Conservation (phyloP, 352 stramenopile genomes). For the Globisporangium cederbergense region DNA sequence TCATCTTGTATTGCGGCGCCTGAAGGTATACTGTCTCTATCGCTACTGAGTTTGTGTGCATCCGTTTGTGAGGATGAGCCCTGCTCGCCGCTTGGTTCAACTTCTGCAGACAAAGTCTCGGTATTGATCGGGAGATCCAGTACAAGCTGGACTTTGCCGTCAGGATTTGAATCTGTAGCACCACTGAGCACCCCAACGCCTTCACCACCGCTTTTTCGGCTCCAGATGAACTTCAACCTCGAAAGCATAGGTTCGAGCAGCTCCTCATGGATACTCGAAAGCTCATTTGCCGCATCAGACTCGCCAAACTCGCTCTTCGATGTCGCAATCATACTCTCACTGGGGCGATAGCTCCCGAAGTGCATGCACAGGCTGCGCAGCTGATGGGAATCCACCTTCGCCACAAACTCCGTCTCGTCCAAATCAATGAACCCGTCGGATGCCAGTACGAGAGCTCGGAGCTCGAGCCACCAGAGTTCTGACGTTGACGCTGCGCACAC, state of each 20-base stretch:
- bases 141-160: conserved; percentile 28
- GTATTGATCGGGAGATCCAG: conserved; percentile 18
- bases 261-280: conserved; percentile 53
- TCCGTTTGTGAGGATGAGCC: neutral
- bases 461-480: conserved; percentile 62
- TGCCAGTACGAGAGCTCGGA: conserved; percentile 34
- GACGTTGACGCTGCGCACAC: conserved; percentile 44
- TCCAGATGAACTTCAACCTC: conserved; percentile 20
- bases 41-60: neutral
- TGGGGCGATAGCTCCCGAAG: conserved; percentile 55
- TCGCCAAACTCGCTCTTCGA: neutral
- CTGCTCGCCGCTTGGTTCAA: neutral
- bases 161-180: neutral
- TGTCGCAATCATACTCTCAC: conserved; percentile 25
- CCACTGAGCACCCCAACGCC: neutral
- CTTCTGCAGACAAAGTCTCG: neutral
- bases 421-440: conserved; percentile 1
- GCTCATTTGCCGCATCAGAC: conserved; percentile 16
- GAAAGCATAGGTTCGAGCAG: conserved; percentile 45
- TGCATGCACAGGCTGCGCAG: conserved; percentile 31
- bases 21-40: neutral
- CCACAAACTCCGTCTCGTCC: conserved; percentile 1
- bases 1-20: neutral
- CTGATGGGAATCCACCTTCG: conserved; percentile 36
- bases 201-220: neutral